phyloP scores from a whole-genome alignment of 441 rosid genomes.

The Gossypium gossypioides region DNA sequence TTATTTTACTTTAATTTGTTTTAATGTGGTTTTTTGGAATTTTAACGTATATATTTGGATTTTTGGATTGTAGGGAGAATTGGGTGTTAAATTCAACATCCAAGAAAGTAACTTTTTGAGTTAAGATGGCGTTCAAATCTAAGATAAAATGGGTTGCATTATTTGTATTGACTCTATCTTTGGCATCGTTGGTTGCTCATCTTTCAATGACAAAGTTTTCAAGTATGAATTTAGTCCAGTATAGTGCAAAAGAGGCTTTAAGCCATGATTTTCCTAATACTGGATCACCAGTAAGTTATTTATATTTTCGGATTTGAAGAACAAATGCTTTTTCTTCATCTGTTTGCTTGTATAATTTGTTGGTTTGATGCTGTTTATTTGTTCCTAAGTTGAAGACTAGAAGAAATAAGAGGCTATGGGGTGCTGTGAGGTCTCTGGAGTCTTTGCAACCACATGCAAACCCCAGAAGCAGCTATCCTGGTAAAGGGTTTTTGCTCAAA shows the following conservation, averaged over 20 bases:
- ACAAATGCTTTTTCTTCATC: background rate
- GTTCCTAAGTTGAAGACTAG: constrained; percentile 33
- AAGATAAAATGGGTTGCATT: constrained; percentile 85
- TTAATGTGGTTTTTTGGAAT: background rate
- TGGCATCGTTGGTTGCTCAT: constrained; percentile 69
- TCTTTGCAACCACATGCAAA: constrained; percentile 81
- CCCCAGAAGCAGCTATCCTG: constrained; percentile 63
- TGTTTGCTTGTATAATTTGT: constrained; percentile 9
- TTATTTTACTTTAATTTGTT: background rate
- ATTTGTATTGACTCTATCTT: constrained; percentile 55
- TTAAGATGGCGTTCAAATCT: constrained; percentile 61
- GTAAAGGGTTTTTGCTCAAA: constrained; percentile 35
- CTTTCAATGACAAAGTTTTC: constrained; percentile 77
- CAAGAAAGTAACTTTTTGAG: constrained; percentile 14
- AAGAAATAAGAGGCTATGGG: constrained; percentile 73
- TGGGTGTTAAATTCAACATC: constrained; percentile 19
- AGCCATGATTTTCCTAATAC: constrained; percentile 41
- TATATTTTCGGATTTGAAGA: background rate
- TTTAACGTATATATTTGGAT: background rate
- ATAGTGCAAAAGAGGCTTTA: constrained; percentile 36
- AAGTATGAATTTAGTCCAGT: constrained; percentile 37
- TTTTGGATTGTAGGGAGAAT: constrained; percentile 22
- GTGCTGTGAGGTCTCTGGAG: constrained; percentile 55
- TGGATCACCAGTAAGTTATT: constrained; percentile 33
- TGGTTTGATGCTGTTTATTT: constrained; percentile 9